Conservation (phyloP, 495 filamentous ascomycete species). For the Xylaria palmicola region DNA sequence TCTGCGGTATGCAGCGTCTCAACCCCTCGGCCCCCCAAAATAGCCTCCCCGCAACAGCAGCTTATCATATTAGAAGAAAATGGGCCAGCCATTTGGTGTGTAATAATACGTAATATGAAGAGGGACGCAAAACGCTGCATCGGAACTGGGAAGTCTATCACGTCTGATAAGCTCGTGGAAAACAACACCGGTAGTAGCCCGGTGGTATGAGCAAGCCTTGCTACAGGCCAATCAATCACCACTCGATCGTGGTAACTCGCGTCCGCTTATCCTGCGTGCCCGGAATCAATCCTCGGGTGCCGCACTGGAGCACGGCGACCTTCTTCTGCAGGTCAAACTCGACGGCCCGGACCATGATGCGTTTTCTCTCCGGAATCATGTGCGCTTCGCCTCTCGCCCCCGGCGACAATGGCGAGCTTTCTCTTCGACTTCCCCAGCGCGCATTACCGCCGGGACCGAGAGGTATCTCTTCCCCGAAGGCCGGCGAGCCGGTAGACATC, state of each 20-base stretch:
- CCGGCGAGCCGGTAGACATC: constrained; percentile 27
- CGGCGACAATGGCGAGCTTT: constrained; percentile 25
- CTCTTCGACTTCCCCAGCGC: constrained; percentile 34
- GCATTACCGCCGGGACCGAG: constrained; percentile 45
- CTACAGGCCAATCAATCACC: constrained; percentile 31
- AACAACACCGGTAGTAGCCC: background rate
- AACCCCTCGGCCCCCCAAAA: background rate
- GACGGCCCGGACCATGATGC: constrained; percentile 55
- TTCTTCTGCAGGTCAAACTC: constrained; percentile 52
- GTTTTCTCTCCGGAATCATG: constrained; percentile 45
- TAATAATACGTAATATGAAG: constrained; percentile 7
- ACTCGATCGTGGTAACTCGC: constrained; percentile 42
- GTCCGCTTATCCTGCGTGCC: constrained; percentile 46
- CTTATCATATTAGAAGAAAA: constrained; percentile 1
- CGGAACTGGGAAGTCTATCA: background rate
- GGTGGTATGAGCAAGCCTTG: background rate
- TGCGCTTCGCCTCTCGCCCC: constrained; percentile 18
- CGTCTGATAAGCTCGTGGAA: background rate
- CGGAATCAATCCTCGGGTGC: constrained; percentile 47
- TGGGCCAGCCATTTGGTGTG: constrained; percentile 13
- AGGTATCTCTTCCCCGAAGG: constrained; percentile 34
- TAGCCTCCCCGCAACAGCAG: background rate
- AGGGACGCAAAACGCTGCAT: background rate
- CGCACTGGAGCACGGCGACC: constrained; percentile 48
- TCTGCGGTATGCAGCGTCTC: background rate